Base-by-base conservation (phyloP, 768 basidiomycete genomes). In the Sporobolomyces pararoseus region DNA sequence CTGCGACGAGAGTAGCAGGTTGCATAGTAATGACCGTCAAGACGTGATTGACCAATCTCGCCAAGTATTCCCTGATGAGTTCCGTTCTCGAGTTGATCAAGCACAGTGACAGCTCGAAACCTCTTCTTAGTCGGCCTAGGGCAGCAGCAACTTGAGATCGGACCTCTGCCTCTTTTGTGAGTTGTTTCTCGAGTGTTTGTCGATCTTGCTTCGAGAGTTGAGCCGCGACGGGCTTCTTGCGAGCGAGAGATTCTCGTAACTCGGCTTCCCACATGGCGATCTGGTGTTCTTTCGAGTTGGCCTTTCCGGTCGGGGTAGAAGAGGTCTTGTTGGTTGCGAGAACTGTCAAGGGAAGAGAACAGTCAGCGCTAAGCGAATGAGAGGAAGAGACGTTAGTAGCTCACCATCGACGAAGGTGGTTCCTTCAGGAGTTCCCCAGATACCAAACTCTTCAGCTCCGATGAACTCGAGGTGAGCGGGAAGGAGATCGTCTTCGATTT, bases 191-290 rank as follows among this genome's bases (percentile, higher is more conserved):
- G 17, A 98, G 85, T n/a, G 91, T 83, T 0, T 86, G 87, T 69
- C 89, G 86, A 67, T 96, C 91, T 67, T 89, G 87, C 77, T 92
- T 97, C 1, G 89, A 90, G 23, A 97, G 79, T 2, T 79, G 77
- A 1, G 83, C 79, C 14, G 85, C 84, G 49, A 62, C 67, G 29
- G 72, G 70, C 78, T 90, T 91, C 82, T 97, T 97, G 64, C 81
- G 85, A 9, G 90, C 89, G 1, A 97, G 82, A 0, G 88, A 86
- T 74, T 89, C 87, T 14, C 93, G 86, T n/a, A 95, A 82, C 69
- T 99, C 94, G 32, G 87, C 88, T 70, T 99, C 96, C 95, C 95
- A 99, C 76, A 90, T 88, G 23, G 90, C 88, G 19, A 95, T 89
- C 42, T 90, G 91, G 7, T 89, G 86, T 66, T 87, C 89, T 75